Conservation (phyloP, 352 stramenopile genomes). For the Phytopythium montanum region DNA sequence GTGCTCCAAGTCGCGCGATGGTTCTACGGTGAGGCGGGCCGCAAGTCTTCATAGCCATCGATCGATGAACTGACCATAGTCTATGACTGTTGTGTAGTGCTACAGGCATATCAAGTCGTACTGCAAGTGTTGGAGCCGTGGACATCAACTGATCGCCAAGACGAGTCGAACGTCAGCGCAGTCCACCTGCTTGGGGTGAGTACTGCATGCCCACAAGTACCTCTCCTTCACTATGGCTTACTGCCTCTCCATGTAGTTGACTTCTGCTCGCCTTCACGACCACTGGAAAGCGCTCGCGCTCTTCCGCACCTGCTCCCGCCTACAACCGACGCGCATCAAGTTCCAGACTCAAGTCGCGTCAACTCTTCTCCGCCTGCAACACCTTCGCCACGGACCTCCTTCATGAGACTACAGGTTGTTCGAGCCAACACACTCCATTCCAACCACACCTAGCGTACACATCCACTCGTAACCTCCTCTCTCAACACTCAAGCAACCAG, state of each 20-base stretch:
- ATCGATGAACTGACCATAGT: not conserved
- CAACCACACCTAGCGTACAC: constrained; percentile 4
- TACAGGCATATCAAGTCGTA: constrained; percentile 22
- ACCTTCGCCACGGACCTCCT: not conserved
- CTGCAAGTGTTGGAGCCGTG: constrained; percentile 20
- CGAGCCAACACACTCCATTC: not conserved
- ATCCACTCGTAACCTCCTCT: not conserved
- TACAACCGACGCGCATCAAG: constrained; percentile 39
- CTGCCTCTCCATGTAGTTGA: constrained; percentile 24
- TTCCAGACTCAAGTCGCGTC: constrained; percentile 42
- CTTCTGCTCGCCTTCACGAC: constrained; percentile 22
- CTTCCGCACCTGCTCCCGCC: constrained; percentile 40
- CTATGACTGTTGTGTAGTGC: constrained; percentile 2
- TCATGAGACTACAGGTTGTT: not conserved
- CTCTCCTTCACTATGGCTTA: not conserved
- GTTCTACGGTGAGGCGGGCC: constrained; percentile 46
- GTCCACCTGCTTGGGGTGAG: constrained; percentile 52
- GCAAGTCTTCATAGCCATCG: not conserved
- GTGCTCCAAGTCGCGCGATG: constrained; percentile 57
- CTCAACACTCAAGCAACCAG: not conserved
- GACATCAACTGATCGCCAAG: constrained; percentile 3
- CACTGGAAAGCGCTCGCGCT: constrained; percentile 41
- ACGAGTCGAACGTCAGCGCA: constrained; percentile 7
- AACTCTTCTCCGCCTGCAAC: constrained; percentile 40
- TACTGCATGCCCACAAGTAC: not conserved